Percentiles rank a stretch among this genome's conserved stretches.
Evolutionary conservation across 2,329 filamentous ascomycete genomes (phyloP).

Genomic region (Fusarium caatingaense): DNA sequence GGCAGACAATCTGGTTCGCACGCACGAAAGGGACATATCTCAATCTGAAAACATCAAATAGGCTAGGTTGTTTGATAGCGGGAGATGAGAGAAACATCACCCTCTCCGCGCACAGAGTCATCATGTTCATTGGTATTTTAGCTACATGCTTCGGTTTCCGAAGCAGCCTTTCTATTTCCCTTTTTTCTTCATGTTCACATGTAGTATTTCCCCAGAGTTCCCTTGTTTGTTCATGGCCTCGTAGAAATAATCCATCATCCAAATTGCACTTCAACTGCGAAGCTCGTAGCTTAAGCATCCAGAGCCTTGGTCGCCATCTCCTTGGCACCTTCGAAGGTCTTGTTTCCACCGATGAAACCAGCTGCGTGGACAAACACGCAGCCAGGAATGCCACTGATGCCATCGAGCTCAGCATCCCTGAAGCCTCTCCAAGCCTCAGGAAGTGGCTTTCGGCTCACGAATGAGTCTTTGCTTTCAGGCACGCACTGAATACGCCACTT

Average conservation of each 20-base stretch:
- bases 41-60: constrained; percentile 38
- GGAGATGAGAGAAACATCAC: constrained; percentile 19
- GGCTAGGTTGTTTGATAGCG: constrained; percentile 39
- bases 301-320: constrained; percentile 81
- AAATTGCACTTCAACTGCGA: not conserved
- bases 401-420: constrained; percentile 85
- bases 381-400: constrained; percentile 74
- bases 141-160: constrained; percentile 32
- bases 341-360: constrained; percentile 96
- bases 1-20: constrained; percentile 45
- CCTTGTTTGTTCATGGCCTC: constrained; percentile 9
- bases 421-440: constrained; percentile 93
- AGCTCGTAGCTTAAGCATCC: constrained; percentile 51
- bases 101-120: constrained; percentile 29
- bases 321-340: constrained; percentile 87
- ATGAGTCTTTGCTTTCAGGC: constrained; percentile 85
- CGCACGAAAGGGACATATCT: constrained; percentile 39
- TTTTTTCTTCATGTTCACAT: constrained; percentile 9
- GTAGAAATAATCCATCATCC: constrained; percentile 1
- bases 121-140: constrained; percentile 43
- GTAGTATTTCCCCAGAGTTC: constrained; percentile 15
- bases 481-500: constrained; percentile 97
- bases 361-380: constrained; percentile 94
- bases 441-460: constrained; percentile 90
- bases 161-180: constrained; percentile 31